phyloP scores from a whole-genome alignment of 2,329 filamentous ascomycete species.

The Lachnellula subtilissima region DNA sequence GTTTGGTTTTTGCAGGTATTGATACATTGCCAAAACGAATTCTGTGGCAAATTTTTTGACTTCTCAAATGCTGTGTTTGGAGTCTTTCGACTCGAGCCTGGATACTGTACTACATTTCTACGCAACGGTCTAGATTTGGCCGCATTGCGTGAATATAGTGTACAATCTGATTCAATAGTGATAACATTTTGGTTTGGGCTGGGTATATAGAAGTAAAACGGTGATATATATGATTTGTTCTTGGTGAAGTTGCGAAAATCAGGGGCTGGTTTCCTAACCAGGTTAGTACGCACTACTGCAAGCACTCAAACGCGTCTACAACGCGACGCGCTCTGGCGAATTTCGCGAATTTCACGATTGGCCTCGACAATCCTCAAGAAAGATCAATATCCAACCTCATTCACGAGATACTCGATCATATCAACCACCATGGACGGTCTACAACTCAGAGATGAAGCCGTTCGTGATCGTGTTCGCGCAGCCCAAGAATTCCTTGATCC shows the following conservation, averaged over 20 bases:
- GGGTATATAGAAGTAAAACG: too few relatives aligned
- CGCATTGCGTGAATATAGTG: too few relatives aligned
- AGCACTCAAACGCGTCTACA: background rate
- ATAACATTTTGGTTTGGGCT: too few relatives aligned
- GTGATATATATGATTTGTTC: too few relatives aligned
- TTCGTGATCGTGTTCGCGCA: constrained; percentile 75
- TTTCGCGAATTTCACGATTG: background rate
- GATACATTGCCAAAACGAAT: too few relatives aligned
- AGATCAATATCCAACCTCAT: background rate
- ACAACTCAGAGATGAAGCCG: constrained; percentile 78
- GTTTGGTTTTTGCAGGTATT: too few relatives aligned
- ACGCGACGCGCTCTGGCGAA: background rate
- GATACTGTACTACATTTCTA: too few relatives aligned
- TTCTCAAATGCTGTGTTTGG: too few relatives aligned
- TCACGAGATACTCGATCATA: background rate
- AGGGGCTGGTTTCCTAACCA: background rate
- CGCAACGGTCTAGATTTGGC: too few relatives aligned
- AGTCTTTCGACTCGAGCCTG: too few relatives aligned
- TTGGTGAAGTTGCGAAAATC: background rate
- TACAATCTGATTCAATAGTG: too few relatives aligned
- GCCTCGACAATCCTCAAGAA: background rate
- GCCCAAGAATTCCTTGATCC: constrained; percentile 94
- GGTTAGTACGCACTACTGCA: background rate
- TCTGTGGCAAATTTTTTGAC: too few relatives aligned
- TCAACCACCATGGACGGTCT: constrained; percentile 54